Evolutionary conservation across 2,329 filamentous ascomycete species (phyloP).

Genomic region (Hymenoscyphus repandus): DNA sequence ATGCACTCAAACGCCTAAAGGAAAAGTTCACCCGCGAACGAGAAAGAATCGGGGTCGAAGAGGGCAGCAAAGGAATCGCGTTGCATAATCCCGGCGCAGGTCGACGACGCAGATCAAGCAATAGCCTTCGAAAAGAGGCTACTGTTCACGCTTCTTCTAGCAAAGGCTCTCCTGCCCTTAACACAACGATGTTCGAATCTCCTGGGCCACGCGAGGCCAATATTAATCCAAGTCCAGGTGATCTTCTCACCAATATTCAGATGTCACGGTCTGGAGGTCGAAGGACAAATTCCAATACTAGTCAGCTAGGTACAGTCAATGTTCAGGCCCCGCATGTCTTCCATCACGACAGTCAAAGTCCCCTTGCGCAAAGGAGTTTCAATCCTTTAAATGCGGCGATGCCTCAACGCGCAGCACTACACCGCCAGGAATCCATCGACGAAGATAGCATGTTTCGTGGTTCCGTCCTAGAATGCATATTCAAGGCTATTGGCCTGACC

Average conservation of each 20-base stretch:
- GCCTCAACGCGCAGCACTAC: conserved; percentile 46
- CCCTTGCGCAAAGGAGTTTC: conserved; percentile 42
- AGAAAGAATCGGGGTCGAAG: conserved; percentile 74
- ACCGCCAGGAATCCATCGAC: conserved; percentile 75
- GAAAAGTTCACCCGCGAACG: conserved; percentile 86
- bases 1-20: conserved; percentile 77
- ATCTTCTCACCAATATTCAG: conserved; percentile 75
- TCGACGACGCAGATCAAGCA: conserved; percentile 66
- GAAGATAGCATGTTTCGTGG: conserved; percentile 86
- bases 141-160: conserved; percentile 54
- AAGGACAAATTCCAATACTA: conserved; percentile 21
- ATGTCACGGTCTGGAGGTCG: conserved; percentile 56
- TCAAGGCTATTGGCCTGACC: conserved; percentile 83
- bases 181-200: conserved; percentile 29
- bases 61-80: conserved; percentile 87
- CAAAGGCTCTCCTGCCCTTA: conserved; percentile 16
- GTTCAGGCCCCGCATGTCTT: conserved; percentile 29
- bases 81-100: conserved; percentile 72
- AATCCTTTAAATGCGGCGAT: conserved; percentile 50
- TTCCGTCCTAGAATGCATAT: conserved; percentile 90
- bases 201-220: conserved; percentile 30
- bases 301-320: conserved; percentile 8
- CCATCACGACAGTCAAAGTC: conserved; percentile 29
- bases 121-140: conserved; percentile 73
- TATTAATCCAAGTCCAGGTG: conserved; percentile 61